Conservation (phyloP, 352 stramenopile species). For the Phytophthora sojae region DNA sequence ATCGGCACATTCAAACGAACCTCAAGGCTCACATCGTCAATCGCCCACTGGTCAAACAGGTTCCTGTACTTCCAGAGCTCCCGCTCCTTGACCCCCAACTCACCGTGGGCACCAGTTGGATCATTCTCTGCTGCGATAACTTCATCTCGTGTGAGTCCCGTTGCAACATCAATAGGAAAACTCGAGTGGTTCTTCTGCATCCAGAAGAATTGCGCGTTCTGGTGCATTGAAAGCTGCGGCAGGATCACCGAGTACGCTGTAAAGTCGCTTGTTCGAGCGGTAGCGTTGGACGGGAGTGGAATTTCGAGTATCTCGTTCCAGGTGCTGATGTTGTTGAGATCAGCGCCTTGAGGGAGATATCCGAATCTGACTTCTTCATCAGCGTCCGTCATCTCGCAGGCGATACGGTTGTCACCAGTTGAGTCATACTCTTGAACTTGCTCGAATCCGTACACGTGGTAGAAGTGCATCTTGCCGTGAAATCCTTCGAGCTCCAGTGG, state of each 20-base stretch:
- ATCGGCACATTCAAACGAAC: conserved; percentile 56
- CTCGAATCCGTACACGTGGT: conserved; percentile 65
- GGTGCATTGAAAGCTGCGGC: conserved; percentile 53
- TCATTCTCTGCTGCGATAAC: conserved; percentile 54
- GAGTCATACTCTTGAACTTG: conserved; percentile 53
- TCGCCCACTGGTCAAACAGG: conserved; percentile 79
- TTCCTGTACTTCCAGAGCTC: conserved; percentile 73
- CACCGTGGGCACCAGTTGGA: conserved; percentile 41
- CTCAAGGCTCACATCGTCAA: conserved; percentile 67
- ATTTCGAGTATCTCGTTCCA: conserved; percentile 56
- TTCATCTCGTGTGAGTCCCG: conserved; percentile 25
- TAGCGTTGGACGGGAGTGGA: conserved; percentile 22
- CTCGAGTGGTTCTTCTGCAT: conserved; percentile 76
- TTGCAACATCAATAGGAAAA: conserved; percentile 58
- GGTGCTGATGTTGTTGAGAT: conserved; percentile 48
- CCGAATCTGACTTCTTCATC: conserved; percentile 65
- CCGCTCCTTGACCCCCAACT: conserved; percentile 43
- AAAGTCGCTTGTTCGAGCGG: conserved; percentile 6
- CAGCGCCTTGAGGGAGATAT: conserved; percentile 43
- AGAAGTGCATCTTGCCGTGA: conserved; percentile 70
- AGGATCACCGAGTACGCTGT: conserved; percentile 44
- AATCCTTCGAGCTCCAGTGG: conserved; percentile 59
- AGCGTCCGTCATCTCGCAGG: conserved; percentile 59
- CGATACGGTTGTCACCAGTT: conserved; percentile 61
- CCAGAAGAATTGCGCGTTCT: conserved; percentile 61